Conservation (phyloP, 2,329 filamentous ascomycete genomes). For the Trichoderma brevicompactum region DNA sequence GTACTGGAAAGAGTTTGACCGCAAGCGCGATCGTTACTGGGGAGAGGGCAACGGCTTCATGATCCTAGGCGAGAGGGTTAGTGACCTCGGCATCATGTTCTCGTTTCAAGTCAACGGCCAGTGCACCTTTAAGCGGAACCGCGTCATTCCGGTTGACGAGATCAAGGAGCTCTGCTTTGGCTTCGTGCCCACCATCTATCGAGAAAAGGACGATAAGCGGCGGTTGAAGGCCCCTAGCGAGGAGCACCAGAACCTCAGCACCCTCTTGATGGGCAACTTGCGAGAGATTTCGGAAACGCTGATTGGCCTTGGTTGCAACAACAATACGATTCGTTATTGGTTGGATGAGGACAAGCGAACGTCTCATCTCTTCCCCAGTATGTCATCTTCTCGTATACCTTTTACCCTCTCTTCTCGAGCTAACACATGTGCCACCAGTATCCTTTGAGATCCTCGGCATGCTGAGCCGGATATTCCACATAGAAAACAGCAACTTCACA, state of each 20-base stretch:
- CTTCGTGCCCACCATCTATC: slow-evolving; percentile 59
- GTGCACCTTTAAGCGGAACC: slow-evolving; percentile 53
- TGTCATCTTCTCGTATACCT: too few relatives aligned
- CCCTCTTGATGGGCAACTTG: slow-evolving; percentile 54
- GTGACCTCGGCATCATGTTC: slow-evolving; percentile 59
- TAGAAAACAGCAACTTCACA: slow-evolving; percentile 55
- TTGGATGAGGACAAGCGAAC: slow-evolving; percentile 45
- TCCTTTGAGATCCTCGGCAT: slow-evolving; percentile 64
- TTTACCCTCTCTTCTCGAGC: too few relatives aligned
- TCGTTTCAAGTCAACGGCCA: slow-evolving; percentile 56
- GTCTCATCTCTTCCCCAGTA: slow-evolving; percentile 57
- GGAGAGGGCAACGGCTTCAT: slow-evolving; percentile 61
- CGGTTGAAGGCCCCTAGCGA: slow-evolving; percentile 46
- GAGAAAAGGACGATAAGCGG: slow-evolving; percentile 45
- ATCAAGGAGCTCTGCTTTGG: slow-evolving; percentile 62
- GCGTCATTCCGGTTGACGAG: slow-evolving; percentile 58
- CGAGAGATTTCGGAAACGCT: slow-evolving; percentile 58
- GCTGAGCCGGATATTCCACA: slow-evolving; percentile 56
- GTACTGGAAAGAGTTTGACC: slow-evolving; percentile 63
- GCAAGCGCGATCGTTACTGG: slow-evolving; percentile 55
- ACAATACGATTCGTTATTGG: slow-evolving; percentile 54
- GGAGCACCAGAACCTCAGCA: slow-evolving; percentile 48
- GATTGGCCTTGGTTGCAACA: slow-evolving; percentile 58
- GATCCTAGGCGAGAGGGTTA: slow-evolving; percentile 51
- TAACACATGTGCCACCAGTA: slow-evolving; percentile 45